Base-by-base conservation (phyloP, 2,329 filamentous ascomycete species). In the Dryadomyces quercivorus region DNA sequence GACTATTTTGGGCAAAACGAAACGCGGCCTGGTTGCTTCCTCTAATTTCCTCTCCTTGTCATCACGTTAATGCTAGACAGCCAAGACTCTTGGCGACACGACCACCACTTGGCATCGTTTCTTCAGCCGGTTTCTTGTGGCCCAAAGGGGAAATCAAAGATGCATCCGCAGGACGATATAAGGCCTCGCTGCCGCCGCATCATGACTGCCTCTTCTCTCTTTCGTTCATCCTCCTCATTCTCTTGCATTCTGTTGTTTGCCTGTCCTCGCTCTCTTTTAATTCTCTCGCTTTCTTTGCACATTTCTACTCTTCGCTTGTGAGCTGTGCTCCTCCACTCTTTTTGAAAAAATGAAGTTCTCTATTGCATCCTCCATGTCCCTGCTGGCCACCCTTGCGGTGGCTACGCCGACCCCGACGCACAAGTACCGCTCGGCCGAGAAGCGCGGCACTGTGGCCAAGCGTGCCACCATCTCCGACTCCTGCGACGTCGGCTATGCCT, bases 401-500 rank as follows among this genome's bases (percentile, higher is more conserved):
- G 48, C 48, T 8, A 36, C 12, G 48, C 48, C 48, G 4, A 40
- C 48, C 1, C 48, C 10, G 7, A 50, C 48, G 13, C n/a, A 21
- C 16, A 3, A 31, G 7, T 22, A 18, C 22, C 15, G 15, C 20
- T 16, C 18, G 12, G n/a, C 36, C 12, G 10, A 20, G 18, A 20
- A n/a, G 5, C 48, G 43, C 43, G 20, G 34, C 4, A 40, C 49
- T 13, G 13, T 51, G 4, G 31, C 31, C 16, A 51, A 55, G 34
- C 31, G 53, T 2, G 53, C 53, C 8, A 20, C 43, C 44, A 51
- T 58, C n/a, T 57, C 55, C 5, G 59, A 61, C 15, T 52, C 58
- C 22, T 61, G 59, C 38, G 64, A 64, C 31, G 64, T 67, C 46
- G 75, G 75, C 31, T 77, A 72, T 60, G 73, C 70, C 48, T 72